phyloP scores from a whole-genome alignment of 352 stramenopile genomes.

The Pythium periplocum region DNA sequence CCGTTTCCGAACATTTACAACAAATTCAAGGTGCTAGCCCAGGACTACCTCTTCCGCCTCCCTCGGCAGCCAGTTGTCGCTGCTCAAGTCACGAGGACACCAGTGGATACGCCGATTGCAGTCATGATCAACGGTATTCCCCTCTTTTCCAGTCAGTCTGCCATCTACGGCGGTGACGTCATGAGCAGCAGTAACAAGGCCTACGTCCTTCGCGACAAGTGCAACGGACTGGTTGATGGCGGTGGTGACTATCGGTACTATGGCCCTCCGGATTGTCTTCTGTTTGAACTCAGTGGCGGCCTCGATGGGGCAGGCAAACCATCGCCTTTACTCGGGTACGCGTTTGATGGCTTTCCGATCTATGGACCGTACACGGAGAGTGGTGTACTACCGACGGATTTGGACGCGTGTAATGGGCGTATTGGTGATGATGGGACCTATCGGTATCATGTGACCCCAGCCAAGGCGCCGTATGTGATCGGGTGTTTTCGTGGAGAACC shows the following conservation, averaged over 20 bases:
- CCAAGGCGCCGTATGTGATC: conserved; percentile 46
- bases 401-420: conserved; percentile 69
- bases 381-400: conserved; percentile 33
- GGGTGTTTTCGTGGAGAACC: conserved; percentile 50
- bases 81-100: conserved; percentile 22
- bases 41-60: conserved; percentile 68
- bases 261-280: conserved; percentile 56
- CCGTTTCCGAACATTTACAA: conserved; percentile 74
- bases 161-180: conserved; percentile 39
- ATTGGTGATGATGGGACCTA: conserved; percentile 60
- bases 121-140: conserved; percentile 74
- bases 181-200: conserved; percentile 29
- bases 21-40: conserved; percentile 26
- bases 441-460: conserved; percentile 52
- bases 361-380: conserved; percentile 55
- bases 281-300: conserved; percentile 33
- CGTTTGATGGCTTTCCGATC: conserved; percentile 70
- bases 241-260: conserved; percentile 76
- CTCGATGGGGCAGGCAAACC: conserved; percentile 13
- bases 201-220: conserved; percentile 57
- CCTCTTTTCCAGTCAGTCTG: conserved; percentile 43
- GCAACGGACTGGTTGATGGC: conserved; percentile 56
- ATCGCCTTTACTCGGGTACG: conserved; percentile 64
- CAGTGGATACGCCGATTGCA: conserved; percentile 38
- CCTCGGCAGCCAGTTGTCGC: conserved; percentile 32